Conservation (phyloP, 2,329 filamentous ascomycete genomes). For the Colletotrichum australisinense region DNA sequence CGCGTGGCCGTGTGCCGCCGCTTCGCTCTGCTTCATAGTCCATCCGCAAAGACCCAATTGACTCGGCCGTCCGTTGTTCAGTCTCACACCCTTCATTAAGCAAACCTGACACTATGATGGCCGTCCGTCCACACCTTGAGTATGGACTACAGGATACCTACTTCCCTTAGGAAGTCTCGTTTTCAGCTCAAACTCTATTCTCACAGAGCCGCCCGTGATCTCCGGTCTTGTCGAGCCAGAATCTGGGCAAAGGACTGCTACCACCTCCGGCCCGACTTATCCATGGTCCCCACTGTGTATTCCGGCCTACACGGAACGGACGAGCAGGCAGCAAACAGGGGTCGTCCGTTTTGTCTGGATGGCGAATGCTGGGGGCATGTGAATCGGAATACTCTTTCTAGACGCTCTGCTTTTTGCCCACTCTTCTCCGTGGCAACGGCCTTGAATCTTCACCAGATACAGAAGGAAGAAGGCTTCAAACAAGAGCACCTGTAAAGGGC, state of each 20-base stretch:
- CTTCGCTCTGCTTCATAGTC: not conserved
- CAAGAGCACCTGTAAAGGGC: too few relatives aligned
- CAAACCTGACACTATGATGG: conserved; percentile 14
- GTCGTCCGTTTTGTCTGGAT: not conserved
- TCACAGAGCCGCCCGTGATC: conserved; percentile 15
- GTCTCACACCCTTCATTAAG: not conserved
- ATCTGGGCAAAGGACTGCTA: not conserved
- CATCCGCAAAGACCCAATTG: not conserved
- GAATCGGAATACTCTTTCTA: not conserved
- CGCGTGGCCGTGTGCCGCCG: conserved; percentile 3
- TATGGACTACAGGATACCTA: not conserved
- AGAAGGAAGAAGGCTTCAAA: conserved; percentile 18
- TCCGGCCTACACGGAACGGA: conserved; percentile 14
- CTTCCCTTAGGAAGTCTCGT: not conserved
- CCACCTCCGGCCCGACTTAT: not conserved
- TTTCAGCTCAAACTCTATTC: conserved; percentile 5
- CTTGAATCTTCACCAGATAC: not conserved
- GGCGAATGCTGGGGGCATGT: not conserved
- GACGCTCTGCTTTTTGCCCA: not conserved
- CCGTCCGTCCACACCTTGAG: conserved; percentile 10
- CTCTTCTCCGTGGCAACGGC: not conserved
- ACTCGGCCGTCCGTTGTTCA: conserved; percentile 10
- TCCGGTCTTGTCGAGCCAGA: not conserved
- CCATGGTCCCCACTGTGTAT: conserved; percentile 6
- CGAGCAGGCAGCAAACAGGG: not conserved